phyloP scores from a whole-genome alignment of 2,329 filamentous ascomycete species.

The Nemania diffusa region DNA sequence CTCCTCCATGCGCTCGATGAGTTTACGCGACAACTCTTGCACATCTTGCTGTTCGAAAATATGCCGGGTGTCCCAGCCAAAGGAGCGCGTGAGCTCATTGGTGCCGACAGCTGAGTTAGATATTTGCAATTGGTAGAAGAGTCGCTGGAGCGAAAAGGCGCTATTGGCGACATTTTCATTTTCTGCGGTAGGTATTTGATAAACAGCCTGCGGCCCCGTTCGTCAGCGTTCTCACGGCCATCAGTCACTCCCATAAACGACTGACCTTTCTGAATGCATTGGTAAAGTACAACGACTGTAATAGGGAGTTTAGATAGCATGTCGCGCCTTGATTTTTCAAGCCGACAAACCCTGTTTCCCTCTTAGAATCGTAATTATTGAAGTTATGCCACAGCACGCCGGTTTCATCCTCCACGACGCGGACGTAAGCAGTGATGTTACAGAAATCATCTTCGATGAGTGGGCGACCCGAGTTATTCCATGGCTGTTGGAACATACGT shows the following conservation, averaged over 20 bases:
- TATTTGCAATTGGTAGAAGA: conserved; percentile 96
- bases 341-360: conserved; percentile 96
- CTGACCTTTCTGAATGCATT: conserved; percentile 91
- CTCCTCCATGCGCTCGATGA: conserved; percentile 97
- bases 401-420: conserved; percentile 86
- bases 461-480: conserved; percentile 75
- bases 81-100: conserved; percentile 92
- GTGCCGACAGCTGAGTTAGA: conserved; percentile 86
- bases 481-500: conserved; percentile 81
- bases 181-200: conserved; percentile 92
- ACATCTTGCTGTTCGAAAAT: conserved; percentile 99
- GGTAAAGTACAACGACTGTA: conserved; percentile 86
- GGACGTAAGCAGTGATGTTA: conserved; percentile 84
- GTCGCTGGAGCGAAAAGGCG: conserved; percentile 89
- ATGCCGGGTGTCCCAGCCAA: conserved; percentile 97
- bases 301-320: conserved; percentile 85
- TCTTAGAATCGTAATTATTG: conserved; percentile 97
- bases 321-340: conserved; percentile 96
- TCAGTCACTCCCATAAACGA: neutral
- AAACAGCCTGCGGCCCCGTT: conserved; percentile 75
- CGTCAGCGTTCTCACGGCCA: conserved; percentile 22
- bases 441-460: conserved; percentile 80
- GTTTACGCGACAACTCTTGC: conserved; percentile 92
- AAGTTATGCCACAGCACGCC: conserved; percentile 93
- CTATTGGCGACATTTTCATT: conserved; percentile 86